These are phyloP conservation scores for Vigna hirtella DNA, from an alignment of 306 rosid genomes.

Conservation along the genomic window DNA sequence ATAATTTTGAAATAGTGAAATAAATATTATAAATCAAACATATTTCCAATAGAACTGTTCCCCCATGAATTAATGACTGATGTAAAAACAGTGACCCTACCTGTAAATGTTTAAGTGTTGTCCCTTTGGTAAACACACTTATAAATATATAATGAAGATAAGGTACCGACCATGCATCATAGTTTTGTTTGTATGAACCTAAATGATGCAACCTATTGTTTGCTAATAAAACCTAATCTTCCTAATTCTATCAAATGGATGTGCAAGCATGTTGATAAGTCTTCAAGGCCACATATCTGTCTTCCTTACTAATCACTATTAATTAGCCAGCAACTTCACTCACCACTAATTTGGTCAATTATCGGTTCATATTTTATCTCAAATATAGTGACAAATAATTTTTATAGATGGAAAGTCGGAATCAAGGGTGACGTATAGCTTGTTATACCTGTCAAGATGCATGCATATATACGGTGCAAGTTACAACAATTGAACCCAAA, in stretches of 20 bases:
- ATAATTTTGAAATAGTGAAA: too few species aligned
- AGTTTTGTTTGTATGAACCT: conserved; percentile 39
- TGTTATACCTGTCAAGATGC: conserved; percentile 42
- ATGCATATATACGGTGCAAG: conserved; percentile 46
- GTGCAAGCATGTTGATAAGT: conserved; percentile 32
- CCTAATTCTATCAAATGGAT: conserved; percentile 16
- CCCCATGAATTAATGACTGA: too few species aligned
- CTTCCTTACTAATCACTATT: background rate
- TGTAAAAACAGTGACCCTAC: background rate
- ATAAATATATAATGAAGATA: conserved; percentile 27
- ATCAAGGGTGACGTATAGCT: conserved; percentile 48
- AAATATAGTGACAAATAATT: conserved; percentile 6
- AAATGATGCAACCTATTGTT: conserved; percentile 42
- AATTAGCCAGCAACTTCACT: conserved; percentile 8
- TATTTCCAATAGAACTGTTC: too few species aligned
- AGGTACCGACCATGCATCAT: conserved; percentile 69
- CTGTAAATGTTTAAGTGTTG: background rate
- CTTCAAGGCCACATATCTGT: conserved; percentile 23
- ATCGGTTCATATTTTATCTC: conserved; percentile 33
- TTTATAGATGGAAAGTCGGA: conserved; percentile 55
- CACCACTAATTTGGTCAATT: conserved; percentile 22
- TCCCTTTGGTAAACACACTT: background rate
- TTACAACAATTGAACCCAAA: conserved; percentile 37
- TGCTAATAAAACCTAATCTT: conserved; percentile 51
- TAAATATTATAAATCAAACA: too few species aligned